These are phyloP conservation scores for Lasiosphaeriaceae sp. DNA, from an alignment of 495 filamentous ascomycete genomes.

Conservation along the genomic window DNA sequence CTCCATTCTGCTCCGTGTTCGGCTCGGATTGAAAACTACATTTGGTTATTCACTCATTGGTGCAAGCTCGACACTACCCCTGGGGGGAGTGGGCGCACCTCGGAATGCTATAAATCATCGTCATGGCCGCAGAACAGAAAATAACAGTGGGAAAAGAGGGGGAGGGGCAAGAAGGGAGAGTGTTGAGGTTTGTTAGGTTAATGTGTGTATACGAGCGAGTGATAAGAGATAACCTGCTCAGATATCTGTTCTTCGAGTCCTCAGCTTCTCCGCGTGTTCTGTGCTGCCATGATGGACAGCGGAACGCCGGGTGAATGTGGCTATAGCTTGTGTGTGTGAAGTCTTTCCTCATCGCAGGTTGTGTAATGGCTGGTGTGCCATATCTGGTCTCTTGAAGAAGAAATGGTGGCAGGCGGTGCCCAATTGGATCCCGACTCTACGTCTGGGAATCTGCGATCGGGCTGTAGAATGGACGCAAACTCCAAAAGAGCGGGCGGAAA, in stretches of 20 bases:
- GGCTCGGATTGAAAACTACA: conserved; percentile 60
- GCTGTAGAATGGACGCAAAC: no score
- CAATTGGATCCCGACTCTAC: no score
- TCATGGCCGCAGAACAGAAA: conserved; percentile 6
- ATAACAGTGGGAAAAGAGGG: not conserved
- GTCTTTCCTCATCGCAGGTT: conserved; percentile 12
- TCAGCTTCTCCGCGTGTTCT: not conserved
- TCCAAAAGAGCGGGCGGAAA: no score
- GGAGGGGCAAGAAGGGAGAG: not conserved
- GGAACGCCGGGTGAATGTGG: conserved; percentile 8
- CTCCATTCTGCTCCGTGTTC: conserved; percentile 14
- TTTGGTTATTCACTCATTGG: conserved; percentile 29
- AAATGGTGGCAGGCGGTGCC: no score
- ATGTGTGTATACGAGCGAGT: not conserved
- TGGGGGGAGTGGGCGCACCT: conserved; percentile 11
- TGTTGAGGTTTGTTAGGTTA: not conserved
- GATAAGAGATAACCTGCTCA: conserved; percentile 22
- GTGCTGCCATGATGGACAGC: not conserved
- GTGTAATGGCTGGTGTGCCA: not conserved
- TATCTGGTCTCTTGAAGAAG: not conserved
- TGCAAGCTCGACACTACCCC: conserved; percentile 21
- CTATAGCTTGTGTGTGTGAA: not conserved
- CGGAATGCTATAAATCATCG: conserved; percentile 2
- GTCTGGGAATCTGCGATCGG: no score
- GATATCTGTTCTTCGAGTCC: conserved; percentile 35